Evolutionary conservation across 2,329 filamentous ascomycete species (phyloP).

Genomic region (Talaromyces sp.): DNA sequence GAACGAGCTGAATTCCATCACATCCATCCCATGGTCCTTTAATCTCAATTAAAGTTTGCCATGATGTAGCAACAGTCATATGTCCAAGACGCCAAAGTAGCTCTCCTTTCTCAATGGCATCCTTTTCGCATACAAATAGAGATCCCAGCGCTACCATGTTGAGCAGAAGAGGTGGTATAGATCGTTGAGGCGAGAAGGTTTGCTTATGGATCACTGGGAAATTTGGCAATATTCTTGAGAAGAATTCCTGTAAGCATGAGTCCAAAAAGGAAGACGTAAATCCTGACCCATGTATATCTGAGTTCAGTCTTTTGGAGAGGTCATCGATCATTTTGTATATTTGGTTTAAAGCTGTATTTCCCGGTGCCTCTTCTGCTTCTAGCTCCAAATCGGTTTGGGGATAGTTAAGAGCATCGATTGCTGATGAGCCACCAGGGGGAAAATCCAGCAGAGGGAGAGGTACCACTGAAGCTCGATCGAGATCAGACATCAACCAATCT

Average conservation of each 20-base stretch:
- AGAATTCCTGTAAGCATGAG: conserved; percentile 21
- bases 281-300: conserved; percentile 17
- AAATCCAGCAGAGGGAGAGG: conserved; percentile 12
- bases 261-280: conserved; percentile 24
- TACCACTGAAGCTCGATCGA: conserved; percentile 5
- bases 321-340: conserved; percentile 21
- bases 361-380: conserved; percentile 1
- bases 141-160: conserved; percentile 25
- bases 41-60: conserved; percentile 18
- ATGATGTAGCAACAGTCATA: conserved; percentile 24
- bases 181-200: conserved; percentile 15
- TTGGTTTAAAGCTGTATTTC: conserved; percentile 17
- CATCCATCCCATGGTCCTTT: conserved; percentile 20
- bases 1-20: conserved; percentile 21
- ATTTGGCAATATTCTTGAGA: conserved; percentile 15
- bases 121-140: conserved; percentile 18
- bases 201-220: conserved; percentile 21
- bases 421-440: not conserved
- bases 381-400: not conserved
- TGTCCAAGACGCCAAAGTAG: conserved; percentile 25
- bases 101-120: conserved; percentile 19
- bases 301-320: conserved; percentile 18
- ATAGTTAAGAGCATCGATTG: not conserved
- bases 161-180: conserved; percentile 19
- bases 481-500: conserved; percentile 21